Conservation (phyloP, 352 stramenopile species). For the Phytopythium sindhum region DNA sequence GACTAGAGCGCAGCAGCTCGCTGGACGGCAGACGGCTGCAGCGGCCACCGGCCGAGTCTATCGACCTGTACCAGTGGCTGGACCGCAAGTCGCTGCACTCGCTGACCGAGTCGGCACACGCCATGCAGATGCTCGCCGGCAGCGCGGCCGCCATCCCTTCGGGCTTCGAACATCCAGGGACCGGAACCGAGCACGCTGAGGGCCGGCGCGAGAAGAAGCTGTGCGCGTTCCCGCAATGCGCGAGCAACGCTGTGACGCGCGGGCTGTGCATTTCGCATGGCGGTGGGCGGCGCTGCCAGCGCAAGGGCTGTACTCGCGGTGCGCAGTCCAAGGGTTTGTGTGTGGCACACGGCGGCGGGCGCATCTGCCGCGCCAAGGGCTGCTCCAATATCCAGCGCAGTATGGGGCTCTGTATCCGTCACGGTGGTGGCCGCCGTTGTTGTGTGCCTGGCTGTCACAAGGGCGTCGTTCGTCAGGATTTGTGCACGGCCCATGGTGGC, state of each 20-base stretch:
- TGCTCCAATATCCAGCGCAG: constrained; percentile 87
- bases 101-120: constrained; percentile 57
- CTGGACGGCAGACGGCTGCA: constrained; percentile 42
- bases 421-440: constrained; percentile 53
- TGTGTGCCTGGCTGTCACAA: constrained; percentile 76
- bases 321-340: constrained; percentile 82
- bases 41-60: constrained; percentile 19
- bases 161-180: too few relatives aligned
- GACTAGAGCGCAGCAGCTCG: constrained; percentile 60
- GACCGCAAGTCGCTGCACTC: constrained; percentile 34
- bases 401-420: constrained; percentile 72
- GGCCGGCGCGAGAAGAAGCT: constrained; percentile 71
- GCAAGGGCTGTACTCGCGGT: constrained; percentile 76
- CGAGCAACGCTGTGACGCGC: constrained; percentile 75
- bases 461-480: constrained; percentile 79
- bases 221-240: constrained; percentile 66
- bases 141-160: constrained; percentile 25
- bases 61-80: constrained; percentile 41
- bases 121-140: constrained; percentile 48
- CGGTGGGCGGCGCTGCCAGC: constrained; percentile 74
- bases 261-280: constrained; percentile 82
- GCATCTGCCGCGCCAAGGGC: constrained; percentile 73
- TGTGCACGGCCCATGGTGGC: constrained; percentile 84
- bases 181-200: constrained; percentile 15
- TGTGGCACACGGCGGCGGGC: constrained; percentile 77